phyloP scores from a whole-genome alignment of 2,329 filamentous ascomycete species.

The Clarireedia homoeocarpa region DNA sequence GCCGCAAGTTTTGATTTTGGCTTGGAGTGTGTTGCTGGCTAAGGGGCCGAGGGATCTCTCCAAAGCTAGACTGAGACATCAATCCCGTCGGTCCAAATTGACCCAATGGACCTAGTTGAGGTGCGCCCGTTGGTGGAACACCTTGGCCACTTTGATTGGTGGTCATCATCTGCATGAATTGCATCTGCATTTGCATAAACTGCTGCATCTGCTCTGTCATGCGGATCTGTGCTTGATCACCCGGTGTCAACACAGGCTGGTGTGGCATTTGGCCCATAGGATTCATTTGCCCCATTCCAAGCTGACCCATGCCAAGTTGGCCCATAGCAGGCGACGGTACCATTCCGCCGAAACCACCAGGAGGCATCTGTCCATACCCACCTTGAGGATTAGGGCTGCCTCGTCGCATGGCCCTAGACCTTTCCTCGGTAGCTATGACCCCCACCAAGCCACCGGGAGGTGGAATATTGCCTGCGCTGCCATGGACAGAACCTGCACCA shows the following conservation, averaged over 20 bases:
- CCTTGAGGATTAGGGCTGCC: conserved; percentile 65
- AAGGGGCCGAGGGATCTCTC: conserved; percentile 18
- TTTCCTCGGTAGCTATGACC: conserved; percentile 80
- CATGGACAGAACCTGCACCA: conserved; percentile 39
- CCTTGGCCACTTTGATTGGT: conserved; percentile 11
- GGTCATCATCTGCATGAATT: conserved; percentile 82
- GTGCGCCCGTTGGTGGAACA: conserved; percentile 9
- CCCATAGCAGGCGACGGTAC: neutral
- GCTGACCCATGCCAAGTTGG: conserved; percentile 16
- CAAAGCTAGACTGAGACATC: conserved; percentile 19
- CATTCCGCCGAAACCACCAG: conserved; percentile 27
- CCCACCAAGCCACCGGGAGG: conserved; percentile 77
- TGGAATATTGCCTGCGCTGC: conserved; percentile 28
- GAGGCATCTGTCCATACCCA: conserved; percentile 33
- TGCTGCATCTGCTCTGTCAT: conserved; percentile 79
- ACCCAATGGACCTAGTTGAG: conserved; percentile 8
- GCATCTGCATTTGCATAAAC: conserved; percentile 92
- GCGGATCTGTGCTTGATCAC: conserved; percentile 68
- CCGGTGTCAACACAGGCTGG: conserved; percentile 37
- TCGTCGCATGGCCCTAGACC: conserved; percentile 67
- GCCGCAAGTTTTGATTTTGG: conserved; percentile 13
- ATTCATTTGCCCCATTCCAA: conserved; percentile 27
- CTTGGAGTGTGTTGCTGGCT: conserved; percentile 10
- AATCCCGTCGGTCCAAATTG: conserved; percentile 14
- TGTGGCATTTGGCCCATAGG: conserved; percentile 22